Conservation (phyloP, 768 basidiomycete genomes). For the Psilocybe azurescens region DNA sequence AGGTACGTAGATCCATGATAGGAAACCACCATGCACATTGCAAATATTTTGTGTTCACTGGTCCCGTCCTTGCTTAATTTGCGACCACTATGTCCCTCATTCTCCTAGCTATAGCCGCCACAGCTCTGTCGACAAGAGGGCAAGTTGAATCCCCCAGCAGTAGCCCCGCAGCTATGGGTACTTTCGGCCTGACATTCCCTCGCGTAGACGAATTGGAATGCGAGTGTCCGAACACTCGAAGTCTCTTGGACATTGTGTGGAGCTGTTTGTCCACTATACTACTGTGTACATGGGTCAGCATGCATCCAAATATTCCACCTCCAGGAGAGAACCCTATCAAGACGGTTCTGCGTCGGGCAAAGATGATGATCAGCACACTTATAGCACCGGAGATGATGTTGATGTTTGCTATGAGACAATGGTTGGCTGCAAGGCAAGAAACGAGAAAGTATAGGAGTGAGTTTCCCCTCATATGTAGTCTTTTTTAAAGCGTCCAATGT, state of each 20-base stretch:
- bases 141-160: too few species aligned
- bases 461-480: neutral
- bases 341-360: conserved; percentile 1
- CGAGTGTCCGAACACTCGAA: conserved; percentile 7
- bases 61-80: too few species aligned
- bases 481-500: neutral
- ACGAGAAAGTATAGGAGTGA: neutral
- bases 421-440: conserved; percentile 6
- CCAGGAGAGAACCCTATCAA: neutral
- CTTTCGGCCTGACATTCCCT: too few species aligned
- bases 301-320: conserved; percentile 20
- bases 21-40: too few species aligned
- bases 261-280: conserved; percentile 19
- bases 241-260: conserved; percentile 15
- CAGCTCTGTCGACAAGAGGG: too few species aligned
- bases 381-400: conserved; percentile 18
- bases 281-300: conserved; percentile 19
- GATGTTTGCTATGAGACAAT: conserved; percentile 17
- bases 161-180: too few species aligned
- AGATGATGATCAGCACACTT: neutral
- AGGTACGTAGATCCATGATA: too few species aligned
- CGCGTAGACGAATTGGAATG: neutral
- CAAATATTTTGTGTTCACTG: too few species aligned
- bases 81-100: too few species aligned
- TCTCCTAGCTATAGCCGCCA: too few species aligned